Evolutionary conservation across 75 land plant species (phyloP), one percentile per base, ranked within the genome.

Genomic region (Cryptomeria japonica): DNA sequence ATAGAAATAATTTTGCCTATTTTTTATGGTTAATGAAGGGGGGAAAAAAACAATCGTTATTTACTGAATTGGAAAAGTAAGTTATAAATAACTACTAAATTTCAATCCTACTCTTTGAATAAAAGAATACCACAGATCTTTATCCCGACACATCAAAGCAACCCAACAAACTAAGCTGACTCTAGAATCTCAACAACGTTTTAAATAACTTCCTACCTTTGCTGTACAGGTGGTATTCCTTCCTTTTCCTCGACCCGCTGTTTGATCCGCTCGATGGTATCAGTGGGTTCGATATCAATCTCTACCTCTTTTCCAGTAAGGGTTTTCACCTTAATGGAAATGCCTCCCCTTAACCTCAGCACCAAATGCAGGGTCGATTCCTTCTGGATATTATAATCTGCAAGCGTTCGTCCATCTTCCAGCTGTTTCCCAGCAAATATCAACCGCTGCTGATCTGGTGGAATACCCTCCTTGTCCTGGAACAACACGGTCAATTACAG

Each of bases 221-320:
- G 97, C 86, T 96, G 99, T 44, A 95, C 94, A 42, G 99, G 99
- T 14, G 99, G 99, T 84, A 97, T 97, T 36, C 99, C 99, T 92
- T 97, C 99, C 90, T 97, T 97, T 91, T 97, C 99, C 88, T 97
- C 99, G 61, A 97, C 97, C 44, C 97, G 89, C 84, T 97, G 97
- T 92, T 97, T 97, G 86, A 97, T 96, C 77, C 97, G 91, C 53
- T 97, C 99, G 75, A 97, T 95, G 10, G 99, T 94, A 88, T 97
- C 99, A 68, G 93, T 95, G 19, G 94, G 99, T 84, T 97, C 99
- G 86, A 97, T 96, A 88, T 97, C 99, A 78, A 97, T 97, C 76
- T 97, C 99, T 77, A 97, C 95, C 86, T 97, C 99, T 87, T 97
- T 97, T 44, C 99, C 99, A 28, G 98, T 97, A 5, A 97, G 91